Evolutionary conservation across 1,139 yeast species (phyloP).

Genomic region (Protomyces pachydermus): DNA sequence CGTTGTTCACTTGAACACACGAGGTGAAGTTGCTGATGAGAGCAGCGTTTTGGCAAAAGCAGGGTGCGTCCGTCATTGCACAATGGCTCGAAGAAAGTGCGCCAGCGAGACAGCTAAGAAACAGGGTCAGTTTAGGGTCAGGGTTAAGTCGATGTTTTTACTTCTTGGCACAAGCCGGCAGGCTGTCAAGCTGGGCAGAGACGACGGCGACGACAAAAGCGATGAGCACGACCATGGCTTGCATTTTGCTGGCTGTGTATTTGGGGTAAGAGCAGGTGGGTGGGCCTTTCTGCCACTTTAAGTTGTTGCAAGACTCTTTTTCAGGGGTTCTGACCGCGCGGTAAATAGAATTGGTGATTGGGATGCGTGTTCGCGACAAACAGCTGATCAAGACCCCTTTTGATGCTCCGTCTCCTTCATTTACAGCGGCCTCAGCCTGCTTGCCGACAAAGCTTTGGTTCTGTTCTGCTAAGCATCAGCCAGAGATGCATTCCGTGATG

Average conservation of each 20-base stretch:
- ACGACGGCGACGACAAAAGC: not conserved
- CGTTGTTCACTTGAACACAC: not conserved
- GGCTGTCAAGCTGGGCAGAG: not conserved
- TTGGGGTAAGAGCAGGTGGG: not conserved
- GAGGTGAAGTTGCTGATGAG: not conserved
- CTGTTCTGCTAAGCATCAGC: too few species aligned
- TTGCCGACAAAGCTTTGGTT: too few species aligned
- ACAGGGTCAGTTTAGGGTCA: too few species aligned
- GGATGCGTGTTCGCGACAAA: too few species aligned
- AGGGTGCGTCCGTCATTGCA: not conserved
- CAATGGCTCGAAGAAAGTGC: not conserved
- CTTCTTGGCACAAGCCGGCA: not conserved
- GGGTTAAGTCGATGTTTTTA: not conserved
- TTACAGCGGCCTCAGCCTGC: too few species aligned
- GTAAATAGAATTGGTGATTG: too few species aligned
- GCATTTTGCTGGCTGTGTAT: not conserved
- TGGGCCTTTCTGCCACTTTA: not conserved
- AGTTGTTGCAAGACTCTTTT: too few species aligned
- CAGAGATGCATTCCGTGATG: too few species aligned
- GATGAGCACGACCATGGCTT: not conserved
- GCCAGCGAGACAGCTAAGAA: too few species aligned
- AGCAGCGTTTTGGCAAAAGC: not conserved
- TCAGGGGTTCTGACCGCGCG: too few species aligned
- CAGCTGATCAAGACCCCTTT: too few species aligned
- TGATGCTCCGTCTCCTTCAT: too few species aligned